phyloP scores from a whole-genome alignment of 176 grass and related monocot genomes.

The Stipa capillata region DNA sequence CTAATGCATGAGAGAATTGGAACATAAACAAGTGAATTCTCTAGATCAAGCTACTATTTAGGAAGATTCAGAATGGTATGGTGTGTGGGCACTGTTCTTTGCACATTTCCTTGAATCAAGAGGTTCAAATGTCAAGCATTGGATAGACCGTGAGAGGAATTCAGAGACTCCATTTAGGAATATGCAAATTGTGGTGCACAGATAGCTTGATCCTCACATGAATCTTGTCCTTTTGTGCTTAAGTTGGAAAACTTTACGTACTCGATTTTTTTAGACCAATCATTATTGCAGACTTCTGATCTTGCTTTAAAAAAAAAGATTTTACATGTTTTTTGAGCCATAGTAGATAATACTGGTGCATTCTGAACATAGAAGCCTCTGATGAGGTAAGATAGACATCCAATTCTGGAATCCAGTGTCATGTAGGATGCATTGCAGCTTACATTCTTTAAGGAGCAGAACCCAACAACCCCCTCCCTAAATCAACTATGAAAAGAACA shows the following conservation, averaged over 20 bases:
- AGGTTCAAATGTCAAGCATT: neutral
- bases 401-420: neutral
- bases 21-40: neutral
- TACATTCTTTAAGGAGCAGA: constrained; percentile 11
- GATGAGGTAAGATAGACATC: neutral
- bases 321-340: neutral
- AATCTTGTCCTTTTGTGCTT: neutral
- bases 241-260: neutral
- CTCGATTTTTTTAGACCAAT: neutral
- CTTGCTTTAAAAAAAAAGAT: constrained; percentile 11
- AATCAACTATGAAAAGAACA: constrained; percentile 14
- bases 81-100: neutral
- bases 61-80: neutral
- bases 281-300: neutral
- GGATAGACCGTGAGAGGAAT: neutral
- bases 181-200: neutral
- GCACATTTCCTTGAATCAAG: neutral
- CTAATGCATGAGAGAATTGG: neutral
- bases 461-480: constrained; percentile 17
- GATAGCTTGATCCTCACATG: neutral
- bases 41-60: neutral
- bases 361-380: constrained; percentile 4
- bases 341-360: neutral
- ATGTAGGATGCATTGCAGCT: constrained; percentile 19
- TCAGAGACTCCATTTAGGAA: neutral